Percentiles rank a stretch among this genome's conserved stretches.
Conservation (phyloP, 1,139 yeast species). For the Debaryomyces psychrophilus region DNA sequence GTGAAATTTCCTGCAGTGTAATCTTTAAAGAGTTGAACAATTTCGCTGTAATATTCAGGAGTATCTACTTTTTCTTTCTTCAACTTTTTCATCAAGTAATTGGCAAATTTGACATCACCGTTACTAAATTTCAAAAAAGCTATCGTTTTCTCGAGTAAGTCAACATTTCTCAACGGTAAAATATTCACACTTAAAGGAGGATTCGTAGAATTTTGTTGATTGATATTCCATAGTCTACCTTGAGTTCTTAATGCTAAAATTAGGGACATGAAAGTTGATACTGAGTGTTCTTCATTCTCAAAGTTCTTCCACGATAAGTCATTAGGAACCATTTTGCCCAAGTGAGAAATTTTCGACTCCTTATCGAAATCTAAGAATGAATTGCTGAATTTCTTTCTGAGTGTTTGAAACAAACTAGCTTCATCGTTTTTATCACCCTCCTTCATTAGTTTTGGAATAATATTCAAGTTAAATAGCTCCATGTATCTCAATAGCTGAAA, state of each 20-base stretch:
- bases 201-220: conserved; percentile 31
- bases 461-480: conserved; percentile 20
- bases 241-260: conserved; percentile 52
- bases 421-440: neutral
- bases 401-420: conserved; percentile 4
- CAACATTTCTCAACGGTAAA: conserved; percentile 44
- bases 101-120: conserved; percentile 26
- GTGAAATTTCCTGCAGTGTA: conserved; percentile 53
- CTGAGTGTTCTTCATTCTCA: conserved; percentile 20
- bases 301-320: conserved; percentile 10
- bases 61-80: conserved; percentile 16
- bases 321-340: conserved; percentile 19
- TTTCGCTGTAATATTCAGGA: conserved; percentile 36
- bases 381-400: conserved; percentile 6
- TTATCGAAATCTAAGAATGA: neutral
- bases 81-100: conserved; percentile 22
- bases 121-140: conserved; percentile 31
- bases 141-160: conserved; percentile 32
- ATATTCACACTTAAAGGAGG: conserved; percentile 52
- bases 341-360: conserved; percentile 19
- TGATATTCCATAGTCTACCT: conserved; percentile 47
- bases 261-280: conserved; percentile 46
- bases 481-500: conserved; percentile 48
- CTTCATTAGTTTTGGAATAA: conserved; percentile 2
- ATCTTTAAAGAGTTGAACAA: conserved; percentile 48